Conservation (phyloP, 2,329 filamentous ascomycete species). For the Lachnellula arida region DNA sequence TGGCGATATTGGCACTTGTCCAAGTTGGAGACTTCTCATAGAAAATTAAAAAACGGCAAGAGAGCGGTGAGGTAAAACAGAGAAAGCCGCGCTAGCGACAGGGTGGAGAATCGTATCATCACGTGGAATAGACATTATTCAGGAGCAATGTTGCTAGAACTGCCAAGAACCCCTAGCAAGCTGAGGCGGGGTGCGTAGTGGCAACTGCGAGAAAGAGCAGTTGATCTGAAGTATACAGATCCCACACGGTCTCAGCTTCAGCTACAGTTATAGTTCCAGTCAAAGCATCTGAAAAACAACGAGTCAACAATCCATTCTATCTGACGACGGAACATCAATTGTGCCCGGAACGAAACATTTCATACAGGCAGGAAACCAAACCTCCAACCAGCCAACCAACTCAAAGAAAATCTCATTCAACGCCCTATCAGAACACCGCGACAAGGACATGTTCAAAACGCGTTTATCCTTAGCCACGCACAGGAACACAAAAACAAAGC, state of each 20-base stretch:
- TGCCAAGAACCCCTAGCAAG: neutral
- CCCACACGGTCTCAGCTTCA: neutral
- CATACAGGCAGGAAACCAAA: neutral
- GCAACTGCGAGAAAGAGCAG: neutral
- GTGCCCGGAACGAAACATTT: neutral
- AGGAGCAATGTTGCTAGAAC: neutral
- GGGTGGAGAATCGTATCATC: neutral
- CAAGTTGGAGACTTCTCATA: neutral
- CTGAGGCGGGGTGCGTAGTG: too few species aligned
- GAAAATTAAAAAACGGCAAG: neutral
- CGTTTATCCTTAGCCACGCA: neutral
- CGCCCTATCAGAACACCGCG: slow-evolving; percentile 23
- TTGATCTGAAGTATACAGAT: neutral
- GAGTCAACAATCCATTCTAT: neutral
- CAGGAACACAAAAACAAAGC: slow-evolving; percentile 4
- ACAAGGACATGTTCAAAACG: slow-evolving; percentile 2
- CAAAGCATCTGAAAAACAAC: neutral
- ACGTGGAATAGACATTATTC: neutral
- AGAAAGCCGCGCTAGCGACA: neutral
- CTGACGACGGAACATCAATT: neutral
- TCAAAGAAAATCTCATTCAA: slow-evolving; percentile 3
- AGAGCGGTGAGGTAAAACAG: neutral
- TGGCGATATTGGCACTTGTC: neutral
- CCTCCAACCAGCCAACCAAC: slow-evolving; percentile 5
- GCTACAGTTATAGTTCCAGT: neutral